A percentile compares a stretch with the other conserved stretches of the same genome.
phyloP scores from a whole-genome alignment of 805 yeast genomes.

The Nakazawaea molendinolei region DNA sequence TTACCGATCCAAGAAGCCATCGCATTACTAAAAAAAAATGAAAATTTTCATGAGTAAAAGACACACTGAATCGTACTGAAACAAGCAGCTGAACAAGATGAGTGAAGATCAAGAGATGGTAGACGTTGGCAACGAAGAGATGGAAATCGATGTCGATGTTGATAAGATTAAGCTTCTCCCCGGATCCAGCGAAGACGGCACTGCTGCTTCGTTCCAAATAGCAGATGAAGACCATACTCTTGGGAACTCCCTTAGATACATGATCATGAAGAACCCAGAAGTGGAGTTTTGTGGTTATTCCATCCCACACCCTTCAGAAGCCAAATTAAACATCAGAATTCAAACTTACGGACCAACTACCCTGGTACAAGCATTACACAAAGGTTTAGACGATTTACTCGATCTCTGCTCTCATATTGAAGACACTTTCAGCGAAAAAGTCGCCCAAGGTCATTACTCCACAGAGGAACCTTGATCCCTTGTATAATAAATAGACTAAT shows the following conservation, averaged over 20 bases:
- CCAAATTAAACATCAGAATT: slow-evolving; percentile 80
- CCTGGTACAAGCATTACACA: slow-evolving; percentile 88
- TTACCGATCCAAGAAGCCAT: too few species aligned
- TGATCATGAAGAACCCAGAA: slow-evolving; percentile 95
- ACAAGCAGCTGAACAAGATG: slow-evolving; percentile 14
- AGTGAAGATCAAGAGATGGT: slow-evolving; percentile 18
- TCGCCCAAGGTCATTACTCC: slow-evolving; percentile 48
- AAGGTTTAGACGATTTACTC: slow-evolving; percentile 80
- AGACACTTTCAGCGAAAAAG: slow-evolving; percentile 63
- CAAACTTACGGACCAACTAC: slow-evolving; percentile 86
- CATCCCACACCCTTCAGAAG: slow-evolving; percentile 96
- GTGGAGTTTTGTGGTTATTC: slow-evolving; percentile 98
- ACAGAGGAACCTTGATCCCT: slow-evolving; percentile 39
- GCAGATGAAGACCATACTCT: slow-evolving; percentile 92
- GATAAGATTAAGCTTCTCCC: slow-evolving; percentile 67
- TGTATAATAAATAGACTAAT: neutral
- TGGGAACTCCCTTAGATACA: slow-evolving; percentile 89
- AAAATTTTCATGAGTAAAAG: too few species aligned
- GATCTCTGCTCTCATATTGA: slow-evolving; percentile 83
- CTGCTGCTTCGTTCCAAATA: slow-evolving; percentile 91
- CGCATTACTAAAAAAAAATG: too few species aligned
- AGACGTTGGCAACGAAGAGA: slow-evolving; percentile 36
- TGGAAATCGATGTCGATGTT: slow-evolving; percentile 42
- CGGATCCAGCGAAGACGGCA: slow-evolving; percentile 88
- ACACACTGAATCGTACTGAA: too few species aligned